Conservation (phyloP, 495 filamentous ascomycete species). For the Hypoxylon intermedium region DNA sequence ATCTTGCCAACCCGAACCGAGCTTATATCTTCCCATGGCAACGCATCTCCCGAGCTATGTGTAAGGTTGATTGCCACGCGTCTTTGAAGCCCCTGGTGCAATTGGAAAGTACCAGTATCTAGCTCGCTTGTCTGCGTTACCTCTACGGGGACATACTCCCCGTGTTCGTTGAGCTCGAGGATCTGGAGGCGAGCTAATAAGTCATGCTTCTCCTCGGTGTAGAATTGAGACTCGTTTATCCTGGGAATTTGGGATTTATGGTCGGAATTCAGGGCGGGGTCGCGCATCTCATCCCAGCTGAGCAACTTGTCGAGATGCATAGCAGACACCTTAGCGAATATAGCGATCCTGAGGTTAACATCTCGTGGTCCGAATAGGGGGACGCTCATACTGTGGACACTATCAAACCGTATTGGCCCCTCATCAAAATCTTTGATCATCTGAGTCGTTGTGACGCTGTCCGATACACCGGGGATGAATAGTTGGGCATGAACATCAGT, state of each 20-base stretch:
- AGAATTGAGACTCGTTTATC: conserved; percentile 90
- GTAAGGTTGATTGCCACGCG: conserved; percentile 84
- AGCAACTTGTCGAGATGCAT: conserved; percentile 98
- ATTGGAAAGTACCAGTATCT: conserved; percentile 87
- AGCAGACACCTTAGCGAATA: conserved; percentile 87
- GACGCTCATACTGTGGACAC: conserved; percentile 97
- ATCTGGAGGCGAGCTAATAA: conserved; percentile 87
- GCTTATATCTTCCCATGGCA: conserved; percentile 84
- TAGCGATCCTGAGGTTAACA: conserved; percentile 82
- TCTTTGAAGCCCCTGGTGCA: conserved; percentile 94
- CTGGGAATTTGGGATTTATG: conserved; percentile 72
- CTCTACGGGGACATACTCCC: conserved; percentile 90
- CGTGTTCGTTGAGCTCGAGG: conserved; percentile 86
- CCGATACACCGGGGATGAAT: conserved; percentile 89
- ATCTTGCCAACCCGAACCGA: conserved; percentile 79
- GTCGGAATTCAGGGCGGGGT: conserved; percentile 61
- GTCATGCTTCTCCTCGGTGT: conserved; percentile 90
- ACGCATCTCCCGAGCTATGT: conserved; percentile 84
- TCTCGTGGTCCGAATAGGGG: conserved; percentile 81
- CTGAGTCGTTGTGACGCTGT: conserved; percentile 92
- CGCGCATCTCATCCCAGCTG: conserved; percentile 98
- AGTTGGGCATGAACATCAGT: conserved; percentile 95
- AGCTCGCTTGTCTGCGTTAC: conserved; percentile 83
- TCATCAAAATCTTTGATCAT: conserved; percentile 96
- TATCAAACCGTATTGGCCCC: conserved; percentile 92